These are phyloP conservation scores for Cnidoscolus chayamansa DNA, from an alignment of 441 rosid genomes.

Conservation along the genomic window DNA sequence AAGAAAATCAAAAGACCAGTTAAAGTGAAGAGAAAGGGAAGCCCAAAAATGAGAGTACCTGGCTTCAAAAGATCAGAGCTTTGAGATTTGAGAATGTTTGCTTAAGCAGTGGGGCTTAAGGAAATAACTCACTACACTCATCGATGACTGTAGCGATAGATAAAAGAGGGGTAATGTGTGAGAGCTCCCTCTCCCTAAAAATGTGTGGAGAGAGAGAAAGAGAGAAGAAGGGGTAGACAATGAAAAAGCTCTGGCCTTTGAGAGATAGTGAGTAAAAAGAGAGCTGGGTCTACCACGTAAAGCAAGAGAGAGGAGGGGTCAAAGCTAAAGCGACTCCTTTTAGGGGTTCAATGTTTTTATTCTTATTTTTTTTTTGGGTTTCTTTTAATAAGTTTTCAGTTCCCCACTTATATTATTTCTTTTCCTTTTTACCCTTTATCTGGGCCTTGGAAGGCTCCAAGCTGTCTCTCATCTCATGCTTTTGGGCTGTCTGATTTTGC, in stretches of 20 bases:
- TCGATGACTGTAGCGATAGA: conserved; percentile 31
- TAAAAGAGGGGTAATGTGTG: conserved; percentile 18
- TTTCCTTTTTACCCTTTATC: not conserved
- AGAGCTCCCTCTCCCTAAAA: conserved; percentile 38
- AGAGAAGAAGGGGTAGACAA: conserved; percentile 14
- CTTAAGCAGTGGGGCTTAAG: conserved; percentile 34
- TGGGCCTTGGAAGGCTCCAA: conserved; percentile 24
- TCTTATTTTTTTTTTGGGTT: not conserved
- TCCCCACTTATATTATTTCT: not conserved
- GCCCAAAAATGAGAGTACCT: conserved; percentile 25
- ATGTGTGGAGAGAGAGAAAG: conserved; percentile 35
- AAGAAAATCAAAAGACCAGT: conserved; percentile 27
- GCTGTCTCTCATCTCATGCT: conserved; percentile 8
- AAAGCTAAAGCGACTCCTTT: conserved; percentile 41
- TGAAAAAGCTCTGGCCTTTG: conserved; percentile 19
- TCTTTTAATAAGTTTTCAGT: not conserved
- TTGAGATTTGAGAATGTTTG: conserved; percentile 16
- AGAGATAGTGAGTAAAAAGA: conserved; percentile 18
- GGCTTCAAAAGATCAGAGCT: conserved; percentile 28
- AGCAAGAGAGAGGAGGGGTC: conserved; percentile 33
- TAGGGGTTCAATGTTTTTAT: conserved; percentile 5
- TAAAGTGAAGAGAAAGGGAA: conserved; percentile 29
- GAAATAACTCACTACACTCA: conserved; percentile 30
- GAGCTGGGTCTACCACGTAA: conserved; percentile 19
- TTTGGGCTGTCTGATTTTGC: too few relatives aligned